These are phyloP conservation scores for Thuja plicata DNA, from an alignment of 83 land plant genomes.

Conservation along the genomic window DNA sequence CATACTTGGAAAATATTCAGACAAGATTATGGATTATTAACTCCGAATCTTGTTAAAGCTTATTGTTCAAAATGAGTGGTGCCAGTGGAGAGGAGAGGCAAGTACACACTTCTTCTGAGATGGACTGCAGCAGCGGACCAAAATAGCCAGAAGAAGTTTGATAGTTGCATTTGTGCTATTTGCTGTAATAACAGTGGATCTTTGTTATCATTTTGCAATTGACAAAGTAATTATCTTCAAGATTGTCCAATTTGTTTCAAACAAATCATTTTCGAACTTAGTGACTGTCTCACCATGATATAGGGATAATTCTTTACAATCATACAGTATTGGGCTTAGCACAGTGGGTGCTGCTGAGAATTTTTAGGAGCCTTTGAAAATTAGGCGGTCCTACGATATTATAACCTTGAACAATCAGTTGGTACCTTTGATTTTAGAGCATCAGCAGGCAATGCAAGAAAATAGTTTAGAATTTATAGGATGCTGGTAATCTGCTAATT, in stretches of 20 bases:
- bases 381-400: too few relatives aligned
- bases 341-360: too few relatives aligned
- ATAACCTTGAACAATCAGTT: too few relatives aligned
- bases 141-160: neutral
- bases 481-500: neutral
- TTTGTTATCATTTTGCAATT: neutral
- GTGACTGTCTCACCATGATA: neutral
- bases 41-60: neutral
- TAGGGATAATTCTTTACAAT: neutral
- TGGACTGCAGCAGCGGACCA: neutral
- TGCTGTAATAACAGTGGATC: neutral
- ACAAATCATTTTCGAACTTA: neutral
- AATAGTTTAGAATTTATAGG: too few relatives aligned
- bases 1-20: neutral
- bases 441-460: too few relatives aligned
- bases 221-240: neutral
- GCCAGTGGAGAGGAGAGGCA: neutral
- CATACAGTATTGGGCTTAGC: neutral
- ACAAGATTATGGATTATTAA: neutral
- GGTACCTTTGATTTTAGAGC: too few relatives aligned
- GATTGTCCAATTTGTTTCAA: neutral
- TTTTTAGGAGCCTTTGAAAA: too few relatives aligned
- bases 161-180: neutral
- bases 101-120: neutral
- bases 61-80: neutral